Evolutionary conservation across 495 filamentous ascomycete genomes (phyloP), one percentile per base, ranked within the genome.

Genomic region (Aspergillus nanangensis): DNA sequence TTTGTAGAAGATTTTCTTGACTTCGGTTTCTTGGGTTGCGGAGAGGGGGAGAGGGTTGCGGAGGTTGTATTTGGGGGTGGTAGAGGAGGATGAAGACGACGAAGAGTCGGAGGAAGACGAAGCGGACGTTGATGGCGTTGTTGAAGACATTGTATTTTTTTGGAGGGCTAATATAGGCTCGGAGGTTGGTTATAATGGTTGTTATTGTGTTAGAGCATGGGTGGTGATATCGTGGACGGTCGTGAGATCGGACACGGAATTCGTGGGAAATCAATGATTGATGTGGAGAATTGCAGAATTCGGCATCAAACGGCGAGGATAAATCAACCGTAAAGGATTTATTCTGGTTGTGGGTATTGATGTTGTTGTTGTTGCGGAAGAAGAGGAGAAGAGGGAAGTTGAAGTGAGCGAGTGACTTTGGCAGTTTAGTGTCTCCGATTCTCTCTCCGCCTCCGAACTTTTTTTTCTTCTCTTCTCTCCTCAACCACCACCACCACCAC

Each of bases 41-140:
- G 91, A 95, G 38, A 98, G 79, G n/a, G 94, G 93, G 37, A 95
- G 70, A 2, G 93, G 93, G 61, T 94, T 96, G 53, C 81, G 79
- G 50, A 75, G 61, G 52, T 72, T 73, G 49, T 69, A 66, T 54
- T 66, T 62, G 41, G 47, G 41, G 18, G 25, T 44, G 3, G 36
- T 18, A 13, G 18, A 41, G 7, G 40, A 22, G 4, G 5, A 5
- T 8, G 37, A 39, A 3, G 37, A 39, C 0, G 37, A 11, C 21
- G 37, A 23, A n/a, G n/a, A n/a, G n/a, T n/a, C n/a, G n/a, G n/a
- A n/a, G n/a, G n/a, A n/a, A n/a, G n/a, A n/a, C n/a, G n/a, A n/a
- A n/a, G n/a, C n/a, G n/a, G n/a, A n/a, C 17, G 38, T 40, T 25
- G 39, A 17, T 31, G 39, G n/a, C 35, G 41, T 23, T 24, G 27